Evolutionary conservation across 768 basidiomycete species (phyloP).

Genomic region (Podaxis sp.): DNA sequence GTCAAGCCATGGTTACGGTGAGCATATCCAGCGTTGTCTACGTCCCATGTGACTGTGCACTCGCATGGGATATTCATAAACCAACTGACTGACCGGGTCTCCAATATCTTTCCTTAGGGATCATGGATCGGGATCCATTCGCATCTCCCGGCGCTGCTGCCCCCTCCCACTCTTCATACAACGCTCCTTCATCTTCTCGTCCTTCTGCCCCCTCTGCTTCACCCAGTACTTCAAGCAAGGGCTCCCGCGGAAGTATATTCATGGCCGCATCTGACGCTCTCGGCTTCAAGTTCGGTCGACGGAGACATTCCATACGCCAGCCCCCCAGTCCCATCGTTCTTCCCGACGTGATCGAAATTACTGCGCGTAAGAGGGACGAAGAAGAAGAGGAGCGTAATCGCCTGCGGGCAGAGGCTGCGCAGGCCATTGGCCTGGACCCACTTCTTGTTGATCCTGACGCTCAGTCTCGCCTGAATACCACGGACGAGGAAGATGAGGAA

Average conservation of each 20-base stretch:
- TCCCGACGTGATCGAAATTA: slow-evolving; percentile 76
- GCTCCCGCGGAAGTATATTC: slow-evolving; percentile 45
- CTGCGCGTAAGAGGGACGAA: slow-evolving; percentile 49
- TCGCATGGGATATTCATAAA: not conserved
- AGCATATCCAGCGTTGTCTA: not conserved
- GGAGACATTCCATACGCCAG: slow-evolving; percentile 36
- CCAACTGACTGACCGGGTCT: not conserved
- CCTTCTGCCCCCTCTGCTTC: slow-evolving; percentile 22
- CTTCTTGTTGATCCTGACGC: slow-evolving; percentile 44
- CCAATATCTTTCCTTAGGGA: not conserved
- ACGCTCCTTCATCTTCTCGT: slow-evolving; percentile 10
- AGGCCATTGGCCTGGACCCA: slow-evolving; percentile 68
- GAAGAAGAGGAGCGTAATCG: slow-evolving; percentile 76
- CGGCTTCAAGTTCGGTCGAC: slow-evolving; percentile 48
- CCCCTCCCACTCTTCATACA: slow-evolving; percentile 17
- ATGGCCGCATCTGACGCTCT: slow-evolving; percentile 54
- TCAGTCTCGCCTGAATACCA: slow-evolving; percentile 34
- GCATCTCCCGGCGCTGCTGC: slow-evolving; percentile 25
- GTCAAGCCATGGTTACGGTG: slow-evolving; percentile 2
- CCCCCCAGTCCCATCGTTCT: slow-evolving; percentile 45
- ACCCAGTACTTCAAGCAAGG: slow-evolving; percentile 27
- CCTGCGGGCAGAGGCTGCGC: slow-evolving; percentile 73
- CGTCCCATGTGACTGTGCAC: not conserved
- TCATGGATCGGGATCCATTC: slow-evolving; percentile 21
- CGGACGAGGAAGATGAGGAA: slow-evolving; percentile 40